Conservation (phyloP, 805 yeast species). For the Priceomyces fermenticarens region DNA sequence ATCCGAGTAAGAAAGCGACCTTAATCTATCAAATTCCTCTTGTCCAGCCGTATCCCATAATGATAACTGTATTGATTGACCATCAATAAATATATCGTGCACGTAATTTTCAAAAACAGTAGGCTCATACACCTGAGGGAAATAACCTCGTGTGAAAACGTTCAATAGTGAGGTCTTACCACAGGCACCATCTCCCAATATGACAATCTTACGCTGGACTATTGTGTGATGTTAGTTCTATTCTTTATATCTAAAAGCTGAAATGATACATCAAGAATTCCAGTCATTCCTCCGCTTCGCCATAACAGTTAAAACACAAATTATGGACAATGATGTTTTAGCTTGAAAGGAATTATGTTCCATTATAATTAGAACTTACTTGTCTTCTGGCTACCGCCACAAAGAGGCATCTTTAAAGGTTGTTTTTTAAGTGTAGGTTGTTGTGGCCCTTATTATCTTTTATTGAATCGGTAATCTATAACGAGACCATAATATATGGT, state of each 20-base stretch:
- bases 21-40: constrained; percentile 92
- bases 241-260: too few relatives aligned
- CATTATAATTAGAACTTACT: constrained; percentile 28
- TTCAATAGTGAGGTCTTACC: constrained; percentile 94
- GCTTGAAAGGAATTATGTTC: too few relatives aligned
- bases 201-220: constrained; percentile 90
- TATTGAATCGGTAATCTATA: too few relatives aligned
- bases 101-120: constrained; percentile 97
- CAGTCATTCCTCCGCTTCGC: too few relatives aligned
- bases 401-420: constrained; percentile 34
- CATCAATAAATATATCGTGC: constrained; percentile 94
- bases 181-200: constrained; percentile 97
- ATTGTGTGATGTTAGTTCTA: constrained; percentile 12
- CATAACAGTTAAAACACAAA: too few relatives aligned
- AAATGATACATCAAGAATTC: not conserved
- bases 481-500: too few relatives aligned
- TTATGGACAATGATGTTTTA: too few relatives aligned
- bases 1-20: constrained; percentile 90
- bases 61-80: constrained; percentile 86
- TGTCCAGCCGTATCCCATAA: constrained; percentile 99
- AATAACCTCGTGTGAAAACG: constrained; percentile 95
- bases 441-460: too few relatives aligned
- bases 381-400: constrained; percentile 41
- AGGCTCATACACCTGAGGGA: constrained; percentile 97
- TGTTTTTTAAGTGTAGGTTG: not conserved